phyloP scores from a whole-genome alignment of 2,329 filamentous ascomycete genomes.

The Teratosphaeria pseudoeucalypti region DNA sequence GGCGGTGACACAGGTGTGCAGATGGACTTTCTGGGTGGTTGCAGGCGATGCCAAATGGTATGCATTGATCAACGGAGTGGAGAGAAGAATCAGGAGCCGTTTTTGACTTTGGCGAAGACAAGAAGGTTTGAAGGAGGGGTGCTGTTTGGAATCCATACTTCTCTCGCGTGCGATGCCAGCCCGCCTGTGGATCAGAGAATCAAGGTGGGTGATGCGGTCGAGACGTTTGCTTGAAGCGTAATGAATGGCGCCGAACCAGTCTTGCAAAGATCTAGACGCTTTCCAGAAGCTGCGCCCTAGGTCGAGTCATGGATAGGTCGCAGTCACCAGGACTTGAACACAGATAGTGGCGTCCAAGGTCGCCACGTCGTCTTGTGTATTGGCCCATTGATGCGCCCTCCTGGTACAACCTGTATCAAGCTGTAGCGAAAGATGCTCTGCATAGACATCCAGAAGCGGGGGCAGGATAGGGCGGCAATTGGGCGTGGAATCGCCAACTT shows the following conservation, averaged over 20 bases:
- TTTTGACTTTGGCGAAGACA: slow-evolving; percentile 78
- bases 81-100: slow-evolving; percentile 70
- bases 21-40: slow-evolving; percentile 69
- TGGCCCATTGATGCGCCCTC: background rate
- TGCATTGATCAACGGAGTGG: slow-evolving; percentile 82
- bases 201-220: slow-evolving; percentile 4
- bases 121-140: slow-evolving; percentile 74
- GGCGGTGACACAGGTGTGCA: slow-evolving; percentile 39
- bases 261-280: background rate
- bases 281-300: background rate
- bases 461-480: no score
- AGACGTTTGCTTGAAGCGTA: slow-evolving; percentile 1
- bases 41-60: slow-evolving; percentile 89
- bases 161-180: slow-evolving; percentile 5
- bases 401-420: background rate
- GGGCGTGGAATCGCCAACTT: no score
- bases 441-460: no score
- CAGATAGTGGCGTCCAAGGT: background rate
- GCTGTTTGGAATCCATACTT: slow-evolving; percentile 72
- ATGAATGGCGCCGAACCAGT: background rate
- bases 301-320: background rate
- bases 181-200: background rate
- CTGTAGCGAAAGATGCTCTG: background rate
- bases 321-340: background rate
- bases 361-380: background rate